Conservation (phyloP, 106 monocot species). For the Platanthera zijinensis region DNA sequence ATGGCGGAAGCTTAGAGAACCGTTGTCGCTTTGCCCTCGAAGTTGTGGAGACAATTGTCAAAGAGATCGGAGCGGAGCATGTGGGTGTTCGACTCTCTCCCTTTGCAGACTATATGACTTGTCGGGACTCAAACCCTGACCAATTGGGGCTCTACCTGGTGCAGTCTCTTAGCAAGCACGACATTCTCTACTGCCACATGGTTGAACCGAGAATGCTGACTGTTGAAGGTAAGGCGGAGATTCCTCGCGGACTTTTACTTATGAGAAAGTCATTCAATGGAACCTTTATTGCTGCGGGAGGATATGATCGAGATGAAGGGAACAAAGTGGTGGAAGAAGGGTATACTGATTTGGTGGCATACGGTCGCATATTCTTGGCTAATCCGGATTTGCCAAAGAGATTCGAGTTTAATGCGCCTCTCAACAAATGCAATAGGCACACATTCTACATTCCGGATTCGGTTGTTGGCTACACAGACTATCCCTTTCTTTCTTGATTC, state of each 20-base stretch:
- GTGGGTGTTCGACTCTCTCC: constrained; percentile 49
- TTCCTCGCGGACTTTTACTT: constrained; percentile 7
- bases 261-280: constrained; percentile 25
- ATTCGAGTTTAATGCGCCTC: constrained; percentile 14
- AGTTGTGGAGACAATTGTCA: constrained; percentile 23
- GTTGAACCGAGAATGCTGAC: constrained; percentile 9
- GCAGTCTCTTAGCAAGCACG: constrained; percentile 11
- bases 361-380: constrained; percentile 22
- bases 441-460: constrained; percentile 21
- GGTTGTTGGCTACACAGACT: constrained; percentile 27
- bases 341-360: constrained; percentile 29
- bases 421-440: constrained; percentile 16
- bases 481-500: constrained; percentile 16
- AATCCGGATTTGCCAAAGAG: constrained; percentile 28
- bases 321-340: constrained; percentile 13
- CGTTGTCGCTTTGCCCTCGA: constrained; percentile 48
- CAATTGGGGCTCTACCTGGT: constrained; percentile 22
- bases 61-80: constrained; percentile 35
- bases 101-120: constrained; percentile 15
- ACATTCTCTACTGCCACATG: constrained; percentile 17
- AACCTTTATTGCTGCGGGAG: constrained; percentile 23
- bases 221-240: constrained; percentile 8
- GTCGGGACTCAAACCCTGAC: constrained; percentile 26
- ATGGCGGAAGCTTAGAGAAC: constrained; percentile 41
- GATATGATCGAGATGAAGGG: constrained; percentile 27